Evolutionary conservation across 495 filamentous ascomycete genomes (phyloP), one percentile per base, ranked within the genome.

Genomic region (Talaromyces nanjingensis): DNA sequence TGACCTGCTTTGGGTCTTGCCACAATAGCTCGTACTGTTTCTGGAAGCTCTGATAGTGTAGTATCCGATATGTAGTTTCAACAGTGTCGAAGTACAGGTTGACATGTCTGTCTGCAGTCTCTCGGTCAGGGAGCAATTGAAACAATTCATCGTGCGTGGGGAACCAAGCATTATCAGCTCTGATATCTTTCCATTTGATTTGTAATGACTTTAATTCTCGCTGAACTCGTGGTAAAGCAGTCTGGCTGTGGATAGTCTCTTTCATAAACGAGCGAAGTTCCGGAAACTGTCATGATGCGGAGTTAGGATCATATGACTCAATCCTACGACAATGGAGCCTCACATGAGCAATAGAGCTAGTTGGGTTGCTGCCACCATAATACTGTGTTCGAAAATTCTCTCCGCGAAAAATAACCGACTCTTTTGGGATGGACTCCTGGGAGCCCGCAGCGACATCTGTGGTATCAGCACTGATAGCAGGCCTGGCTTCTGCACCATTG

Each of bases 41-140:
- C 65, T 77, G 70, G 60, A 89, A 89, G 0, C 73, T 83, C 12
- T 84, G 84, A 2, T 80, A 66, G 63, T 89, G 87, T 11, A 88
- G 63, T 34, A 89, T 81, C 16, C 85, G 77, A 65, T 81, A 76
- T 3, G 76, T 80, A 0, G 79, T 81, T 67, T 89, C 87, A 56
- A 85, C 84, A 4, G 76, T 82, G 2, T 73, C 70, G 37, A 87
- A 77, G 71, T 89, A 89, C 3, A 81, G 60, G 9, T 73, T 65
- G n/a, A 82, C 71, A 62, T 87, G 74, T 39, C 72, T 63, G 65
- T 89, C 84, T 3, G 81, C 75, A 2, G 84, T 60, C 33, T 76
- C 72, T 24, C 75, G 76, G n/a, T 77, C 64, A 0, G 84, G 84
- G 5, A 83, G 68, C 68, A 83, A 60, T 8, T 60, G 64, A 18